phyloP scores from a whole-genome alignment of 2,329 filamentous ascomycete genomes.

The Colletotrichum endophyticum region DNA sequence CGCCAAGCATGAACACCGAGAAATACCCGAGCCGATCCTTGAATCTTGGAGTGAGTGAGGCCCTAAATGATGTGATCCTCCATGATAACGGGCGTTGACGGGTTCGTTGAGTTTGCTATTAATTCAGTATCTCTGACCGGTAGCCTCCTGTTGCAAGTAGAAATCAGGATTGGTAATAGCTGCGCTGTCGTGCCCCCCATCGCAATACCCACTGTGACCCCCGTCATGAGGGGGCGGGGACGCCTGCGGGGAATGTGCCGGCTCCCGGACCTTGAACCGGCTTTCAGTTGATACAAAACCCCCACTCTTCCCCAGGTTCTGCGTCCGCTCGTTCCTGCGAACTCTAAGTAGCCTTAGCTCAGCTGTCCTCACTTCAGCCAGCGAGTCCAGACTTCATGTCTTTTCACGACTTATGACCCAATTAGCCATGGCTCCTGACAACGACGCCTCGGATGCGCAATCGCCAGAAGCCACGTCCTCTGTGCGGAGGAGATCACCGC shows the following conservation, averaged over 20 bases:
- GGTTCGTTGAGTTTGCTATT: accelerated
- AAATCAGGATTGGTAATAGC: neutral
- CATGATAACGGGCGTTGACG: accelerated
- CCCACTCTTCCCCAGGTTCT: constrained; percentile 7
- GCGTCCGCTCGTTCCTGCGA: neutral
- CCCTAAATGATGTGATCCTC: neutral
- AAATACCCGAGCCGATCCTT: neutral
- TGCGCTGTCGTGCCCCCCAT: neutral
- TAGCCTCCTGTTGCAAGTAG: neutral
- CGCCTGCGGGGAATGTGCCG: neutral
- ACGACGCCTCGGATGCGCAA: neutral
- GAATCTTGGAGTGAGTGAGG: too few relatives aligned
- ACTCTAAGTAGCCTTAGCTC: neutral
- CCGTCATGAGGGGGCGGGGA: neutral
- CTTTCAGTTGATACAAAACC: neutral
- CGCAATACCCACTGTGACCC: neutral
- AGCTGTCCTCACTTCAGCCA: neutral
- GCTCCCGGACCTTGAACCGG: neutral
- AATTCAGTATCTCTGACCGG: accelerated
- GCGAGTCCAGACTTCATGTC: neutral
- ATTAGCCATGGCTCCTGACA: neutral
- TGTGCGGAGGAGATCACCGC: neutral
- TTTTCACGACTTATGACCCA: neutral
- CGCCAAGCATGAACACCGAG: neutral
- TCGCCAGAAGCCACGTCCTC: neutral